A percentile compares a stretch with the other conserved stretches of the same genome.
Evolutionary conservation across 2,329 filamentous ascomycete species (phyloP).

Genomic region (Penicillium sumatraense): DNA sequence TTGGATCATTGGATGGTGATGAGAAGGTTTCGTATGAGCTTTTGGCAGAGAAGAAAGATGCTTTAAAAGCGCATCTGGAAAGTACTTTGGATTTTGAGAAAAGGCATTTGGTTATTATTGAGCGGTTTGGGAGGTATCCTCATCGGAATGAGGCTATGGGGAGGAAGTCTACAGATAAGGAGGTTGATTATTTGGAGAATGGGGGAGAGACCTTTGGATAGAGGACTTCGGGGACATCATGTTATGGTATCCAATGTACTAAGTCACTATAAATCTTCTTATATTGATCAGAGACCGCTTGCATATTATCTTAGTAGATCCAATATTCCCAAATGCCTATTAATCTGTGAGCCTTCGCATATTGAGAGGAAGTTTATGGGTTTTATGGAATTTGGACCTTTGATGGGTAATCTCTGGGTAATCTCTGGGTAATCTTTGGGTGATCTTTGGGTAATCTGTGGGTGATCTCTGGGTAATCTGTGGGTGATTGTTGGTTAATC

Average conservation of each 20-base stretch:
- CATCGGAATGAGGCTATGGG: conserved; percentile 30
- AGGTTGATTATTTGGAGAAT: conserved; percentile 27
- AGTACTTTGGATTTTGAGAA: conserved; percentile 22
- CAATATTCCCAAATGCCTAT: too few species aligned
- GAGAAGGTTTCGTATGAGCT: conserved; percentile 19
- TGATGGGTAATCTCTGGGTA: too few species aligned
- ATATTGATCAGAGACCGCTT: too few species aligned
- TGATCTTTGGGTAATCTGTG: too few species aligned
- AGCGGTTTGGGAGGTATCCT: conserved; percentile 31
- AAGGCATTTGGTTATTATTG: conserved; percentile 29
- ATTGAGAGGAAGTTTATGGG: too few species aligned
- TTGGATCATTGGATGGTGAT: conserved; percentile 13
- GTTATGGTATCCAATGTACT: background rate
- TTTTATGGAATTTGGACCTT: too few species aligned
- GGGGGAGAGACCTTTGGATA: conserved; percentile 27
- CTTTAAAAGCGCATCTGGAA: conserved; percentile 13
- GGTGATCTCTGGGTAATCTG: too few species aligned
- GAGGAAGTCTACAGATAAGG: conserved; percentile 23
- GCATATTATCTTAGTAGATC: too few species aligned
- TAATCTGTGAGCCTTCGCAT: too few species aligned
- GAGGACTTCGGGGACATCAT: background rate
- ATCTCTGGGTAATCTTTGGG: too few species aligned
- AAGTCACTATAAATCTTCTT: too few species aligned
- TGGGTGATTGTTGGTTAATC: too few species aligned
- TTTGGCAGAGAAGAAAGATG: conserved; percentile 15